These are phyloP conservation scores for Dendrobium nobile DNA, from an alignment of 106 monocot species.

Conservation along the genomic window DNA sequence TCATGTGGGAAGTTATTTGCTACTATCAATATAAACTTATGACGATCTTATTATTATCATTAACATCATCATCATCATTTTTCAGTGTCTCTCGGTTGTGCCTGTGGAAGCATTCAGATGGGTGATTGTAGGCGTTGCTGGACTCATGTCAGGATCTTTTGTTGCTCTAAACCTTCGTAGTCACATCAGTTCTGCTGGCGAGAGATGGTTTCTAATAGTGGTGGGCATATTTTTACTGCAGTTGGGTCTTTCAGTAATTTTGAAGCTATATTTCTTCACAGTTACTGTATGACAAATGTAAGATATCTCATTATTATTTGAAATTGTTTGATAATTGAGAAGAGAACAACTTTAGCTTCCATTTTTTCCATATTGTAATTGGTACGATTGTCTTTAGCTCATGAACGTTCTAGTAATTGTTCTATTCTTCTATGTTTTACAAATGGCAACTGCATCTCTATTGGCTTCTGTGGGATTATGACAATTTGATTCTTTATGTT, in stretches of 20 bases:
- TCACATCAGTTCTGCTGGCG: constrained; percentile 78
- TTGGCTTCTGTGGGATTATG: not conserved
- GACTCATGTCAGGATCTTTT: constrained; percentile 91
- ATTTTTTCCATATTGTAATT: not conserved
- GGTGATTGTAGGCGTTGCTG: constrained; percentile 80
- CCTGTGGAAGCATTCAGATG: constrained; percentile 91
- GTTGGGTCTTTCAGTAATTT: constrained; percentile 56
- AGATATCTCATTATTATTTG: not conserved
- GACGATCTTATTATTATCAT: too few species aligned
- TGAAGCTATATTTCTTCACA: constrained; percentile 89
- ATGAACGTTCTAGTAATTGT: not conserved
- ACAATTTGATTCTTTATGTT: too few species aligned
- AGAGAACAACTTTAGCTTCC: not conserved
- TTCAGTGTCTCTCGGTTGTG: constrained; percentile 78
- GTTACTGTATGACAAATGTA: constrained; percentile 45
- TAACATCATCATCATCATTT: too few species aligned
- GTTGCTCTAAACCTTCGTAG: constrained; percentile 76
- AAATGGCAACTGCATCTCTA: not conserved
- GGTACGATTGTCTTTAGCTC: not conserved
- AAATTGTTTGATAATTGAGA: not conserved
- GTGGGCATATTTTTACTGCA: constrained; percentile 82
- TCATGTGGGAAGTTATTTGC: too few species aligned
- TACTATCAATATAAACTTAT: too few species aligned
- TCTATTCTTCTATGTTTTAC: not conserved
- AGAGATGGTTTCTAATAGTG: constrained; percentile 85